Evolutionary conservation across 495 filamentous ascomycete species (phyloP).

Genomic region (Staphylotrichum longicolle): DNA sequence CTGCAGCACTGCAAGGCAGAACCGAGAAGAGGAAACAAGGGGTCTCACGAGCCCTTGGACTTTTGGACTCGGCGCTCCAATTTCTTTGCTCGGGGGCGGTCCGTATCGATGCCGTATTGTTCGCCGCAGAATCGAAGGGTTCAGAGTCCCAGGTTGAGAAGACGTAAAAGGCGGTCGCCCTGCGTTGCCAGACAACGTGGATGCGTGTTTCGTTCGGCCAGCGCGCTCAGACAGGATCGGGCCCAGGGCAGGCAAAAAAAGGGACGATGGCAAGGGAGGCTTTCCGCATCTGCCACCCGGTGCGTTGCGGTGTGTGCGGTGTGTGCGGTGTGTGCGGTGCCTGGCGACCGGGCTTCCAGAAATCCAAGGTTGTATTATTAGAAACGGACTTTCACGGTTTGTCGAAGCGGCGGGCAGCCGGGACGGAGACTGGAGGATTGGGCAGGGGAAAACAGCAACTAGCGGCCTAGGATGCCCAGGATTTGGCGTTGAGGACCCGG

Average conservation of each 20-base stretch:
- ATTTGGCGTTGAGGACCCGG: background rate
- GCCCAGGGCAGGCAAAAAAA: background rate
- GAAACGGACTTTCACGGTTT: background rate
- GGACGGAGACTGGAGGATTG: background rate
- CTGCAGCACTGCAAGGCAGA: conserved; percentile 7
- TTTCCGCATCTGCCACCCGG: background rate
- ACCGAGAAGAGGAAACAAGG: conserved; percentile 7
- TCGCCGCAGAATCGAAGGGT: too few species aligned
- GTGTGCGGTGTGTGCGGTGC: background rate
- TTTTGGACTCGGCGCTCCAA: too few species aligned
- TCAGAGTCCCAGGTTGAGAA: background rate
- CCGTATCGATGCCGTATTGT: conserved; percentile 1
- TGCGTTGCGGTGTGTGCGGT: background rate
- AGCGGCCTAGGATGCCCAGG: background rate
- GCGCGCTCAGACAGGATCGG: conserved; percentile 10
- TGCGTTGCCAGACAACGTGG: conserved; percentile 10
- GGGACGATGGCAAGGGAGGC: background rate
- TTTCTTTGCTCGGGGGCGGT: too few species aligned
- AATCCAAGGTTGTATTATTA: conserved; percentile 10
- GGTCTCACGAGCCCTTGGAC: background rate
- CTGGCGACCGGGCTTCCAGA: background rate
- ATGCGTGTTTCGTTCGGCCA: conserved; percentile 9
- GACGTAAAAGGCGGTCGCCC: background rate
- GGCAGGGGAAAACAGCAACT: background rate
- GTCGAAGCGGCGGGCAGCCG: conserved; percentile 10